Base-by-base conservation (phyloP, 2,329 filamentous ascomycete species). In the Gnomoniopsis sp. region DNA sequence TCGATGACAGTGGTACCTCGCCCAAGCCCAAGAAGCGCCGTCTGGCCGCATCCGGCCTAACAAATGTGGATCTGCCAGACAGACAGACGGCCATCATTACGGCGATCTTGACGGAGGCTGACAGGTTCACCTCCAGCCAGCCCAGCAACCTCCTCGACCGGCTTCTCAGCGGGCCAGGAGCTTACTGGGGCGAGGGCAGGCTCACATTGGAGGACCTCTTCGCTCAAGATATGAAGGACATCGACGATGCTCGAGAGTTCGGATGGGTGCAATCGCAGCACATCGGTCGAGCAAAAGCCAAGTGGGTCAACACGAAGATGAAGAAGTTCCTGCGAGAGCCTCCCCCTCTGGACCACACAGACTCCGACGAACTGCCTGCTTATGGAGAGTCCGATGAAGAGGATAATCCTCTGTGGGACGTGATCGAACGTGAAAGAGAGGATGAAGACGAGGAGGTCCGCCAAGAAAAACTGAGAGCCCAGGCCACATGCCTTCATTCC, bases 331-430 rank as follows among this genome's bases (percentile, higher is more conserved):
- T 84, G 7, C 69, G 65, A 19, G 61, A 55, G 19, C 52, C 14
- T 15, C 23, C n/a, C 23, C 8, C 3, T 4, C 4, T 19, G n/a
- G 17, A 19, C 2, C 12, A n/a, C 3, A 46, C 57, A 2, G 53
- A 64, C 3, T 30, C 26, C 8, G 62, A 62, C 4, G 75, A 81
- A 51, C 70, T 82, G 7, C 81, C 83, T 19, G 22, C 75, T 0
- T 83, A 80, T 65, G 83, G 83, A 6, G 82, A 88, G 3, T 87
- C 84, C 2, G 74, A 74, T 34, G 69, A 74, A 47, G 72, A 79
- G 48, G 77, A 75, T 12, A 77, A 65, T 19, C 71, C 73, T 55
- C 71, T 74, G 15, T 50, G 57, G 53, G 64, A 66, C 0, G 66
- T 70, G 21, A 71, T 71, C 1, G 69, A 64, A 75, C 73, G 72